Evolutionary conservation across 169 alveolate species (phyloP), one percentile per base, ranked within the genome.

Genomic region (Plasmodium knowlesi): DNA sequence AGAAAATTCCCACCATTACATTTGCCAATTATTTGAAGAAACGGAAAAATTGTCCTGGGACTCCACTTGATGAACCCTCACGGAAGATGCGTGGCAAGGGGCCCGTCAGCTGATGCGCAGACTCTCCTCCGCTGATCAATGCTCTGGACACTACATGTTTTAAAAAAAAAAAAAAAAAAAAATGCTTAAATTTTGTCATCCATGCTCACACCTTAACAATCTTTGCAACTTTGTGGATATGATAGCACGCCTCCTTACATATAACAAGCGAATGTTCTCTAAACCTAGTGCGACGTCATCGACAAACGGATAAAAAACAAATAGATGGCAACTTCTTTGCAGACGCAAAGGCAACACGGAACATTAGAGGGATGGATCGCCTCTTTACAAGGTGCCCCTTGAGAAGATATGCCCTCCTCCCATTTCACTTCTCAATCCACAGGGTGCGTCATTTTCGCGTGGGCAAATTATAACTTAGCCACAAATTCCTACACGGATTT

Each of bases 1-100:
- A 86, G 81, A 74, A 86, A 86, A 86, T 86, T 16, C 93, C 93
- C 22, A 86, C 84, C 19, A 86, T 86, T 12, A 86, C 93, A 0
- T 86, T 86, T 76, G 50, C 85, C 25, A 73, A 30, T 76, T 86
- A 86, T 54, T 16, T 86, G 67, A 86, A 54, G 81, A 86, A 86
- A 67, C 61, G 93, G 67, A 86, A 86, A 76, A 53, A 76, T 25
- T 12, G 39, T 22, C 22, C 73, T 4, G 2, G 25, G 6, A 12
- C 46, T 14, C n/a, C 71, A 1, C 32, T 6, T 30, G 25, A 14
- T 53, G 73, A 85, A 41, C 53, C 61, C 32, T 25, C n/a, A 28
- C 46, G 76, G 28, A 34, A 70, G 61, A 84, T 71, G 46, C 53
- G 10, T 2, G 2, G 10, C 53, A 46, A 41, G 54, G 61, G 43